phyloP scores from a whole-genome alignment of 2,329 filamentous ascomycete genomes.

The Aspergillus sojae region DNA sequence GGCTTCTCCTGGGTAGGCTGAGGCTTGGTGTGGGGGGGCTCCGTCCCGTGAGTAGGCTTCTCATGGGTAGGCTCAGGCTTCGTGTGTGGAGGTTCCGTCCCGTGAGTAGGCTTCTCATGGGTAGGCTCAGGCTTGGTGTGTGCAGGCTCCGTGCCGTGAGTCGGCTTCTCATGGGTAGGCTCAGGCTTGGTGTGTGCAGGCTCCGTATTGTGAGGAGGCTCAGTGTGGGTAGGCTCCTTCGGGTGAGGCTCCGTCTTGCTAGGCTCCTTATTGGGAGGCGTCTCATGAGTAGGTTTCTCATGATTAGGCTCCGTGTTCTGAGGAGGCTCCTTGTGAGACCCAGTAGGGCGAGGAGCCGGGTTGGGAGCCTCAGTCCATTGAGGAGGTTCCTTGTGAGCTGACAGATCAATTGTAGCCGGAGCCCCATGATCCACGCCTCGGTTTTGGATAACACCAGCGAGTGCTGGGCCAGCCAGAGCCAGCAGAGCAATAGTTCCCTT shows the following conservation, averaged over 20 bases:
- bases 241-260: neutral
- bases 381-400: neutral
- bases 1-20: too few relatives aligned
- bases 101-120: neutral
- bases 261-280: too few relatives aligned
- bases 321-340: neutral
- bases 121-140: neutral
- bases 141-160: neutral
- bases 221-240: neutral
- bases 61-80: neutral
- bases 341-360: neutral
- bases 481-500: slow-evolving; percentile 37
- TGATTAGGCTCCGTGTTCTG: neutral
- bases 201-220: slow-evolving; percentile 7
- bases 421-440: slow-evolving; percentile 11
- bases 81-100: neutral
- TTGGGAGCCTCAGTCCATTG: neutral
- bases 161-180: neutral
- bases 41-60: neutral
- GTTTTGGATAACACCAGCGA: slow-evolving; percentile 35
- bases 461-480: slow-evolving; percentile 38
- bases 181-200: neutral
- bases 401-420: slow-evolving; percentile 17
- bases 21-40: neutral
- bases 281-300: too few relatives aligned